These are phyloP conservation scores for Podosphaera aphanis DNA, from an alignment of 2,329 filamentous ascomycete species.

Conservation along the genomic window DNA sequence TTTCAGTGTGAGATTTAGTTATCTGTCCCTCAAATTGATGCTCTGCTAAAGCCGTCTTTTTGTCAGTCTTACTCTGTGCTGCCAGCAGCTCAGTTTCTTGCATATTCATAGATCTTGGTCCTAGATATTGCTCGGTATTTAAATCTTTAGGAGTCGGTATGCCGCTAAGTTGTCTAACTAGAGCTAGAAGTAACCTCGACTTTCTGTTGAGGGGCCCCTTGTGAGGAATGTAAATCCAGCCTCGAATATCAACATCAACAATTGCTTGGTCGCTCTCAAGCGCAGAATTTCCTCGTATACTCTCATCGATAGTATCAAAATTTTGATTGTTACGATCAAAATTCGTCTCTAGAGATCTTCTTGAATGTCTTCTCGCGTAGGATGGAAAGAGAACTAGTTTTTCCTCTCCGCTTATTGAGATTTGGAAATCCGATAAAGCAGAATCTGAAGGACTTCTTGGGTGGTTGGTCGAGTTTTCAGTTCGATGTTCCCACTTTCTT, in stretches of 20 bases:
- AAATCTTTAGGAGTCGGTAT: slow-evolving; percentile 30
- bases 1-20: background rate
- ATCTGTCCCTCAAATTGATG: slow-evolving; percentile 31
- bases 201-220: slow-evolving; percentile 65
- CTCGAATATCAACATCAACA: slow-evolving; percentile 82
- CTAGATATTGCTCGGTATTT: slow-evolving; percentile 13
- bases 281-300: slow-evolving; percentile 45
- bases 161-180: slow-evolving; percentile 71
- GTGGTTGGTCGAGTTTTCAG: slow-evolving; percentile 21
- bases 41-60: slow-evolving; percentile 51
- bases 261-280: slow-evolving; percentile 64
- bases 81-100: slow-evolving; percentile 17
- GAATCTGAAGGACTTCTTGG: slow-evolving; percentile 40
- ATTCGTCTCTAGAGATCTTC: slow-evolving; percentile 1
- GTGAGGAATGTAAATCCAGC: slow-evolving; percentile 83
- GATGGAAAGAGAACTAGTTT: slow-evolving; percentile 92
- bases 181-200: slow-evolving; percentile 64
- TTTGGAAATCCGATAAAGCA: slow-evolving; percentile 57
- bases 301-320: slow-evolving; percentile 30
- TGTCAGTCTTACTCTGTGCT: slow-evolving; percentile 24
- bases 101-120: slow-evolving; percentile 10
- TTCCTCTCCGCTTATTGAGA: slow-evolving; percentile 57
- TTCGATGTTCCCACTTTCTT: slow-evolving; percentile 22
- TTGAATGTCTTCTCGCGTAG: slow-evolving; percentile 40
- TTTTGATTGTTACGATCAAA: slow-evolving; percentile 10